Base-by-base conservation (phyloP, 768 basidiomycete genomes). In the Mycena haematopus region DNA sequence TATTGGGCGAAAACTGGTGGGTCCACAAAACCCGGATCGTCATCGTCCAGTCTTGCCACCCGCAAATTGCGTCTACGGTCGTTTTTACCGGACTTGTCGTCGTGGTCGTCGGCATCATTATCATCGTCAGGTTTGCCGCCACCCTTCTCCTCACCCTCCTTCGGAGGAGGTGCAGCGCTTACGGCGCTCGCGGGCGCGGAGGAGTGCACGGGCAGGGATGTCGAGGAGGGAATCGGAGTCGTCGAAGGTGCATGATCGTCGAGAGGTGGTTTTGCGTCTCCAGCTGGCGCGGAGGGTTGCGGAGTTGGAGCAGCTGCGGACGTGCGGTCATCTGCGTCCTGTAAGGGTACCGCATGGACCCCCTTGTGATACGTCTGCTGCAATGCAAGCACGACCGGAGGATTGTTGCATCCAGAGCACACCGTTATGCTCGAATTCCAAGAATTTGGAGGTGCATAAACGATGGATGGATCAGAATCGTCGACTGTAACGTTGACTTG, bases 361-460 rank as follows among this genome's bases (percentile, higher is more conserved):
- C 73, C 78, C 62, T 76, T 72, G 65, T 82, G 80, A 59, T 72
- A 81, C 11, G 79, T 76, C 2, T 67, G 24, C 22, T 71, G 62
- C 38, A 56, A 65, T 6, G 75, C 73, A 31, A 69, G 50, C 27
- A 58, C 35, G 11, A 66, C 14, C 22, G 70, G 69, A 0, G 75
- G 73, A 56, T 73, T 68, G 10, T 75, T 56, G 67, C 79, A 79
- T 11, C 65, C 52, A n/a, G 70, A 47, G 65, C 76, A 79, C 5
- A 66, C 58, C 38, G 68, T 63, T 15, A 71, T 46, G 58, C 71
- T 79, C 15, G 76, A 63, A 57, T 68, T 70, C 81, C 81, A 82
- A 17, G 71, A 72, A 6, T 59, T 56, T n/a, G 67, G 40, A 6
- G 80, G 81, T 19, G 66, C 52, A 52, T 81, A 82, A n/a, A 70